A percentile compares a stretch with the other conserved stretches of the same genome.
phyloP scores from a whole-genome alignment of 257 asterid species.

The Gentiana dahurica region DNA sequence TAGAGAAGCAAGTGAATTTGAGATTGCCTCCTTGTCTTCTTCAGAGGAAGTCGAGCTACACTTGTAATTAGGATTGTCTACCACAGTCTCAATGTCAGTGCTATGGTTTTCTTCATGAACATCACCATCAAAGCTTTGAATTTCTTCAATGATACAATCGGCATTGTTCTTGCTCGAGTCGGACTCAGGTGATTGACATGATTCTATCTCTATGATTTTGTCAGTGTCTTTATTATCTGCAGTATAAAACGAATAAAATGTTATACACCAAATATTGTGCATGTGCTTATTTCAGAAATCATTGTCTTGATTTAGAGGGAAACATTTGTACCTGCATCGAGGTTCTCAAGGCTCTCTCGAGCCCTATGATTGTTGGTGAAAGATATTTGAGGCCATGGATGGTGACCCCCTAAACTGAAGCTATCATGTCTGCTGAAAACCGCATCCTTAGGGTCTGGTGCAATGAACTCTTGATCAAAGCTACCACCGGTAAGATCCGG shows the following conservation, averaged over 20 bases:
- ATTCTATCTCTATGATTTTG: conserved; percentile 25
- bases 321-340: conserved; percentile 9
- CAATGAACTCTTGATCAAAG: conserved; percentile 56
- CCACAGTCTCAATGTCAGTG: conserved; percentile 15
- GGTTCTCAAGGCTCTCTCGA: conserved; percentile 7
- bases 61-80: conserved; percentile 15
- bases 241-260: neutral
- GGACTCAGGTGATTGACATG: conserved; percentile 18
- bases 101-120: conserved; percentile 8
- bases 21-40: conserved; percentile 60
- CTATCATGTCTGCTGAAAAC: conserved; percentile 59
- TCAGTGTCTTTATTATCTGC: conserved; percentile 28
- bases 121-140: conserved; percentile 19
- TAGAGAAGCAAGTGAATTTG: conserved; percentile 55
- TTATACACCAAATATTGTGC: neutral
- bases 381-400: conserved; percentile 10
- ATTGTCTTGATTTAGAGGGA: neutral
- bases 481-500: conserved; percentile 75
- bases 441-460: conserved; percentile 29
- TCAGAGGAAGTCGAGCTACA: conserved; percentile 40
- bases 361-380: conserved; percentile 16
- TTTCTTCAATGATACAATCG: conserved; percentile 32
- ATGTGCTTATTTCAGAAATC: neutral
- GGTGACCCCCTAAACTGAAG: conserved; percentile 33
- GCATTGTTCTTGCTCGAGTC: conserved; percentile 15